Evolutionary conservation across 2,329 filamentous ascomycete species (phyloP).

Genomic region (Xylariaceae sp.): DNA sequence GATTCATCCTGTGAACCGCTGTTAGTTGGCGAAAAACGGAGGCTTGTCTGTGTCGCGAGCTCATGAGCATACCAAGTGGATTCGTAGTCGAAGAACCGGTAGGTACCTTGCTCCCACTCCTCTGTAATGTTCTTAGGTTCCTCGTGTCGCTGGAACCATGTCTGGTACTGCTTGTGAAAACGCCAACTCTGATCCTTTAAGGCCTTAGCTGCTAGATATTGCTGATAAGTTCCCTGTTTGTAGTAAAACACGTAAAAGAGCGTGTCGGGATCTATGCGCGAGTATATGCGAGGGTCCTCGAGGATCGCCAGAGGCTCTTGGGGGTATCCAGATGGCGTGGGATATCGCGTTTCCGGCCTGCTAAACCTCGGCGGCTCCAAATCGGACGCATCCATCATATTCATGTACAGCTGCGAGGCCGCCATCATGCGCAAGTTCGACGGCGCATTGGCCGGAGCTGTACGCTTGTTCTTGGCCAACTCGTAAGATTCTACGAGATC

Average conservation of each 20-base stretch:
- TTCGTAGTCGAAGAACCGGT: constrained; percentile 99
- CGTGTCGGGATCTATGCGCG: constrained; percentile 87
- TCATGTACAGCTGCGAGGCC: constrained; percentile 59
- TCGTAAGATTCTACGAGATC: constrained; percentile 92
- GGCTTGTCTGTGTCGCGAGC: background rate
- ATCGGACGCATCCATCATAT: constrained; percentile 69
- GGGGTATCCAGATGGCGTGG: constrained; percentile 75
- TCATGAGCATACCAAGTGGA: constrained; percentile 79
- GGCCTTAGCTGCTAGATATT: constrained; percentile 93
- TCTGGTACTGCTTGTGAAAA: constrained; percentile 99
- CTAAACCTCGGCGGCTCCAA: constrained; percentile 79
- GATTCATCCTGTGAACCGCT: constrained; percentile 77
- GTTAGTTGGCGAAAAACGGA: constrained; percentile 11
- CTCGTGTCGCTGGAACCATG: constrained; percentile 97
- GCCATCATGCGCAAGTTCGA: constrained; percentile 69
- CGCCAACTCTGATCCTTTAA: constrained; percentile 97
- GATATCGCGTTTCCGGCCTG: constrained; percentile 74
- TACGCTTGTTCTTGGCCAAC: constrained; percentile 68
- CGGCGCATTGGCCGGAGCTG: constrained; percentile 55
- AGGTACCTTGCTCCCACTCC: constrained; percentile 97
- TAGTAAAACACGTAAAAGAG: constrained; percentile 99
- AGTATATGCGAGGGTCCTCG: constrained; percentile 83
- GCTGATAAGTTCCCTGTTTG: constrained; percentile 91
- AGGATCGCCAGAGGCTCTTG: constrained; percentile 89
- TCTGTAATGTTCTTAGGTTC: constrained; percentile 98